Conservation (phyloP, 257 asterid species). For the Penstemon eatonii region DNA sequence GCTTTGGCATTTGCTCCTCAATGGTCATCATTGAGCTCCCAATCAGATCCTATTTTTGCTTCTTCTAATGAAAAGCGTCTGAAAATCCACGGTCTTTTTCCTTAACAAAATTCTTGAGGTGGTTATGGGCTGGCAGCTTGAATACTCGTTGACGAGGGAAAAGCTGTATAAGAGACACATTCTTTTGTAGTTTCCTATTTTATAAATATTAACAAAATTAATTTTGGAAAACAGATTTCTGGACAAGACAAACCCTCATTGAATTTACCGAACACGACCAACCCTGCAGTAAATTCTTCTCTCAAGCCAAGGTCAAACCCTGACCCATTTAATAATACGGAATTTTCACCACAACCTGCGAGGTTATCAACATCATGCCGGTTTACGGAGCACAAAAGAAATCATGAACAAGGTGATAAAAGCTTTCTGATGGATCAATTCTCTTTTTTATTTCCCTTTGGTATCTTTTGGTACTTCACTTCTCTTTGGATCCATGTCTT, state of each 20-base stretch:
- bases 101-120: conserved; percentile 25
- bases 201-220: conserved; percentile 24
- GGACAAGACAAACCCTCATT: conserved; percentile 71
- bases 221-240: conserved; percentile 63
- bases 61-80: conserved; percentile 14
- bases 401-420: conserved; percentile 57
- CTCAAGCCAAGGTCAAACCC: conserved; percentile 55
- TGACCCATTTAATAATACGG: conserved; percentile 41
- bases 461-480: background rate
- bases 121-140: conserved; percentile 34
- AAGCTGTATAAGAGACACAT: conserved; percentile 17
- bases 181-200: conserved; percentile 5
- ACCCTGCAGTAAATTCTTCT: conserved; percentile 39
- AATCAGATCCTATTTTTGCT: conserved; percentile 20
- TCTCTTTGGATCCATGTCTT: conserved; percentile 14
- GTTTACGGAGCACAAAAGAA: conserved; percentile 50
- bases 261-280: conserved; percentile 35
- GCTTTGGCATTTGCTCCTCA: conserved; percentile 26
- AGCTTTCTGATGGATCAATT: conserved; percentile 25
- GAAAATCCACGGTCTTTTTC: background rate
- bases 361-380: conserved; percentile 47
- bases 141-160: conserved; percentile 38
- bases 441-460: background rate
- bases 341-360: conserved; percentile 47
- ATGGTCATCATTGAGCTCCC: conserved; percentile 27